A percentile compares a stretch with the other conserved stretches of the same genome.
Evolutionary conservation across 164 flowering plant species (phyloP).

Genomic region (Cinnamomum micranthum): DNA sequence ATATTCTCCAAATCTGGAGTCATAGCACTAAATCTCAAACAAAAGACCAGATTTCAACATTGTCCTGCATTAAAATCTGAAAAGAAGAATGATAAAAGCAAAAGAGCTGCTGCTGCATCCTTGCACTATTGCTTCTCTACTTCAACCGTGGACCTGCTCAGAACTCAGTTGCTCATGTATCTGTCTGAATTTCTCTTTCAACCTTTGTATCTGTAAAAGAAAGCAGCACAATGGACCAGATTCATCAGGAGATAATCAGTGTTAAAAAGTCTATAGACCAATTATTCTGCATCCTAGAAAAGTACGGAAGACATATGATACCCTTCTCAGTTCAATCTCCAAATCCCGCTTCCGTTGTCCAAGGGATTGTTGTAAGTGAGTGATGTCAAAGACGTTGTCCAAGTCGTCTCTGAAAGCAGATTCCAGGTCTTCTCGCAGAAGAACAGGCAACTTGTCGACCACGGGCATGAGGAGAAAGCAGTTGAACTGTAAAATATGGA

Average conservation of each 20-base stretch:
- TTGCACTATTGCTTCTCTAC: background rate
- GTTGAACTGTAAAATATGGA: slow-evolving; percentile 69
- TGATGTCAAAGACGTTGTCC: slow-evolving; percentile 75
- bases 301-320: slow-evolving; percentile 16
- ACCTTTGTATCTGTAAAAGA: slow-evolving; percentile 69
- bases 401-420: slow-evolving; percentile 74
- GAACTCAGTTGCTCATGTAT: slow-evolving; percentile 55
- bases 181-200: slow-evolving; percentile 75
- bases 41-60: background rate
- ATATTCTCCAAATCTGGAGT: background rate
- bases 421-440: slow-evolving; percentile 76
- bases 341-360: slow-evolving; percentile 59
- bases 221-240: background rate
- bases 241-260: background rate
- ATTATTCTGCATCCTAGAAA: background rate
- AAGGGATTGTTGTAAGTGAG: slow-evolving; percentile 59
- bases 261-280: too few relatives aligned
- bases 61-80: background rate
- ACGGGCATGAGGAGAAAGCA: slow-evolving; percentile 97
- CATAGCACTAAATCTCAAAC: background rate
- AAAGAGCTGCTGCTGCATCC: background rate
- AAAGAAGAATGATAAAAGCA: too few relatives aligned
- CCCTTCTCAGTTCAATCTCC: slow-evolving; percentile 89
- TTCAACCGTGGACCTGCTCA: slow-evolving; percentile 3
- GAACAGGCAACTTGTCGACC: slow-evolving; percentile 91